Evolutionary conservation across 2,329 filamentous ascomycete species (phyloP), one percentile per base, ranked within the genome.

Genomic region (Pseudogymnoascus sp.): DNA sequence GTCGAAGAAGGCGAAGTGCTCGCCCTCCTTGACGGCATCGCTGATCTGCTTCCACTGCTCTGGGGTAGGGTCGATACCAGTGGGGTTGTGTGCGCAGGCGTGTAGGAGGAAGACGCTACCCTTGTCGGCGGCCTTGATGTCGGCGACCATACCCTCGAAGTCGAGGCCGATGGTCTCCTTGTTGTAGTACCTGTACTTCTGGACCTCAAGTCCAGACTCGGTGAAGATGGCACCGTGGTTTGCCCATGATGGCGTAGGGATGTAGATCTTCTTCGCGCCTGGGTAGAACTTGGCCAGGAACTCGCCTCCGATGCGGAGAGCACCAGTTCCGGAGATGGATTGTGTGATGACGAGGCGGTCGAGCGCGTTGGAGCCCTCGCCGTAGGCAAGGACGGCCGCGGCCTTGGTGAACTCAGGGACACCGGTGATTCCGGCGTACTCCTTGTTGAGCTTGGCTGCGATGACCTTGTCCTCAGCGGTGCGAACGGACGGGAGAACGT

Each of bases 131-230:
- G 84, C 85, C 82, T 96, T 92, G 80, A 99, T 88, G 77, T 98
- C 93, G 73, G 85, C 88, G 66, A 97, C 75, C 83, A 99, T 85
- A 73, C 95, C 95, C 71, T 96, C 91, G 74, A 97, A 98, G 84
- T 99, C 95, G 69, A 99, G 89, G 64, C 93, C 93, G 76, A 97
- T 98, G 75, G 93, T 98, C 76, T 96, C 88, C 84, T 96, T 96
- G 87, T 98, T 91, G 84, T 98, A 99, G 87, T 99, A 99, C 73
- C 91, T 85, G 85, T 99, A 99, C 81, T 93, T 92, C 80, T 93
- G 87, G 67, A 98, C 92, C 79, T 90, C 85, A 69, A 99, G 85
- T 65, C 93, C 92, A 34, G 91, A 90, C 79, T 98, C 93, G 79
- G 85, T 88, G 87, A 99, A 98, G 78, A 99, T 90, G 69, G 93